Evolutionary conservation across 108 stramenopile species (phyloP), one percentile per base, ranked within the genome.

Genomic region (Nitzschia putrida): DNA sequence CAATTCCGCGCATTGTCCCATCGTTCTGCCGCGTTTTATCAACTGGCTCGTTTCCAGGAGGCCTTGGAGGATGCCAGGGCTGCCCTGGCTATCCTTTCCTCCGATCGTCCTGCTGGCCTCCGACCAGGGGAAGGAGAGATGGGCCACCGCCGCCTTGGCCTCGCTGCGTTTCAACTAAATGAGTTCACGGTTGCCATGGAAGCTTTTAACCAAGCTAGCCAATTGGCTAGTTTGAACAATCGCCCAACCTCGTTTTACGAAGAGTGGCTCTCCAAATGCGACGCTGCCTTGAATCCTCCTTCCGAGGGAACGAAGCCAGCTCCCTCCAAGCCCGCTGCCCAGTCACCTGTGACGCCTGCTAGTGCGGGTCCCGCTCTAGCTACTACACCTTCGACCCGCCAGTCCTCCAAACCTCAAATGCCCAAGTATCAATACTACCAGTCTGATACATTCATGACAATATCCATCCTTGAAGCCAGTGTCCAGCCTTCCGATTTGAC

Each of bases 401-500:
- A 50, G 4, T 49, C 65, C 34, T 21, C 49, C 10, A 66, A 43
- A 29, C 74, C 85, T 0, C 60, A 61, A 56, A 81, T 82, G 69
- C 92, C 94, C 12, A 93, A 92, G 67, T 97, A 97, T 72, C 96
- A 95, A 64, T 97, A 94, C 74, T 97, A 94, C 66, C 97, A 97
- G 69, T 83, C 82, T 25, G 83, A 87, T 26, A 72, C 80, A 13
- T 71, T 83, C 70, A 79, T 97, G 80, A 96, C 89, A 52, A 90
- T 97, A 52, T 74, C 83, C 20, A 85, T 97, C 53, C 74, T 91
- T n/a, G 94, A 91, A 70, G 79, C 89, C 8, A 78, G 81, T 59
- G 79, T 96, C 0, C 42, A 50, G 25, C 39, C 58, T n/a, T 77
- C 82, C 14, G 73, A 91, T 52, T 75, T 93, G 38, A 60, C 56